phyloP scores from a whole-genome alignment of 1,284 basidiomycete genomes.

The Psilocybe mexicana region DNA sequence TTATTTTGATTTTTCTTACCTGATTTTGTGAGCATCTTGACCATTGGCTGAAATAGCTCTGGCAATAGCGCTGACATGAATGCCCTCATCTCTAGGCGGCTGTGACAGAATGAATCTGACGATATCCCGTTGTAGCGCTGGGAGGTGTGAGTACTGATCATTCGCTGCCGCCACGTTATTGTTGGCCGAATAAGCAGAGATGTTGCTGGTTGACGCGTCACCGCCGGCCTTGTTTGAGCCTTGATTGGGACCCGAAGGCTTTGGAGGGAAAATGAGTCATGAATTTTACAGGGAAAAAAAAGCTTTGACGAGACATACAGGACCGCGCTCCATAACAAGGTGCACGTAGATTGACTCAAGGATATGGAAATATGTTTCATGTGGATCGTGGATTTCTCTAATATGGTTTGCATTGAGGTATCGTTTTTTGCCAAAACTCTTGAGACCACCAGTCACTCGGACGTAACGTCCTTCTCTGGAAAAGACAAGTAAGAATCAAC shows the following conservation, averaged over 20 bases:
- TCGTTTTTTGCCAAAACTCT: slow-evolving; percentile 81
- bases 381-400: slow-evolving; percentile 65
- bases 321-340: slow-evolving; percentile 49
- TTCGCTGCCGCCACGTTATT: slow-evolving; percentile 30
- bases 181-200: slow-evolving; percentile 33
- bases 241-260: slow-evolving; percentile 29
- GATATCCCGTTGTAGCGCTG: slow-evolving; percentile 63
- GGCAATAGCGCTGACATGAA: slow-evolving; percentile 64
- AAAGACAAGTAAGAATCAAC: neutral
- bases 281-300: neutral
- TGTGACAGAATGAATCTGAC: slow-evolving; percentile 56
- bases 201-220: slow-evolving; percentile 7
- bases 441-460: slow-evolving; percentile 88
- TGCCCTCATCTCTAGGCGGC: slow-evolving; percentile 51
- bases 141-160: slow-evolving; percentile 60
- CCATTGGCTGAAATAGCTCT: slow-evolving; percentile 41
- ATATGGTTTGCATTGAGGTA: slow-evolving; percentile 82
- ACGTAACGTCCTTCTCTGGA: slow-evolving; percentile 77
- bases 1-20: slow-evolving; percentile 32
- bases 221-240: slow-evolving; percentile 15
- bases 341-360: slow-evolving; percentile 52
- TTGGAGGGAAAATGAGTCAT: neutral
- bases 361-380: slow-evolving; percentile 85
- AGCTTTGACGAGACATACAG: slow-evolving; percentile 30
- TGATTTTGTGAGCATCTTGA: slow-evolving; percentile 44